Base-by-base conservation (phyloP, 1,139 yeast genomes). In the Scheffersomyces titani region DNA sequence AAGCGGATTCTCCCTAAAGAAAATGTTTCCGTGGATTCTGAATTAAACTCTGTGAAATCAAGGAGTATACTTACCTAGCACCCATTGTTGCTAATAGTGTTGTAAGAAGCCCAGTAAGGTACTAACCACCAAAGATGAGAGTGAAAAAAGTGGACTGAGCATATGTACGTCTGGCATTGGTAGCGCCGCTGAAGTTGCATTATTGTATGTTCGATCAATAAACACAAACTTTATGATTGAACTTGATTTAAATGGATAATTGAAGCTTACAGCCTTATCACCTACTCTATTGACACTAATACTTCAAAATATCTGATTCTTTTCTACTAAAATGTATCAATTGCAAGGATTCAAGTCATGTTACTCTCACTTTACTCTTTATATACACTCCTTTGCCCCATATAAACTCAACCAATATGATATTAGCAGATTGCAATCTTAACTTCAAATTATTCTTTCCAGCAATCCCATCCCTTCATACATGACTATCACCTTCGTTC, bases 401-500 rank as follows among this genome's bases (percentile, higher is more conserved):
- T 71, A 49, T 20, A 51, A 30, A 44, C 44, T n/a, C 16, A 45
- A 16, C 40, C 16, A 13, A 30, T 30, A 11, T 16, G 3, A 30
- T 11, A 11, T 2, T 11, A 30, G 40, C 20, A 22, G 20, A 18
- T 20, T 47, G 50, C 36, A 20, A 6, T 20, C 50, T 18, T 22
- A 44, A 22, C 2, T 30, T 45, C 48, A 49, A 44, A 19, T 50
- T 22, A 9, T 51, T 51, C 49, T 21, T 52, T 50, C 48, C 49
- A 51, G 51, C 51, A 20, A 30, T 18, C 19, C 45, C 44, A 13
- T 46, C 36, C 51, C n/a, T 19, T 40, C 24, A n/a, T 24, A 36
- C 47, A 88, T 87, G 92, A 77, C 89, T 6, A 72, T 89, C 56
- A 82, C 85, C 59, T 90, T 89, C 68, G 83, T 90, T 46, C 97